Conservation (phyloP, 441 rosid species). For the Iberis amara region DNA sequence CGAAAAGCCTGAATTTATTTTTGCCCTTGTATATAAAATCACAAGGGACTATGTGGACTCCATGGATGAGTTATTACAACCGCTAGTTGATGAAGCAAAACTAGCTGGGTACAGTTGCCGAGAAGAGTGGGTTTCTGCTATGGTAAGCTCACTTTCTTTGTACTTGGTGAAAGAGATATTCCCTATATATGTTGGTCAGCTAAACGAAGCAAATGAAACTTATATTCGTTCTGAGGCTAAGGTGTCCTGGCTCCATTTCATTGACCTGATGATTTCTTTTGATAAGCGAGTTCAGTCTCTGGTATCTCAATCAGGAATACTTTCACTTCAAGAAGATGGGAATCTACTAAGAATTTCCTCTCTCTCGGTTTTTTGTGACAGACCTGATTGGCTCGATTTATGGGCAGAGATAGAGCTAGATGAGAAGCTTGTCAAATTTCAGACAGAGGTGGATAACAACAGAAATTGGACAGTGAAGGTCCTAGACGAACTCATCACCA, state of each 20-base stretch:
- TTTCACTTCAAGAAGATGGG: slow-evolving; percentile 67
- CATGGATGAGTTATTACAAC: slow-evolving; percentile 89
- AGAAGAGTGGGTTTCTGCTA: slow-evolving; percentile 87
- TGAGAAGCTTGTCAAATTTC: slow-evolving; percentile 57
- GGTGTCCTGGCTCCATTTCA: slow-evolving; percentile 75
- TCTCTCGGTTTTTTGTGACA: slow-evolving; percentile 74
- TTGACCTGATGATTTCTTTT: slow-evolving; percentile 82
- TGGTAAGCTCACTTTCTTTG: slow-evolving; percentile 61
- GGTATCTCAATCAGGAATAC: slow-evolving; percentile 65
- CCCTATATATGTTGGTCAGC: slow-evolving; percentile 54
- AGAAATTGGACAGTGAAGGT: slow-evolving; percentile 68
- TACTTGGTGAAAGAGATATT: slow-evolving; percentile 77
- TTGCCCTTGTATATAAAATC: slow-evolving; percentile 78
- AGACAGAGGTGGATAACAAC: slow-evolving; percentile 47
- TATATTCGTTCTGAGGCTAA: slow-evolving; percentile 49
- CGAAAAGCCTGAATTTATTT: slow-evolving; percentile 75
- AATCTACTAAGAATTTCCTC: slow-evolving; percentile 65
- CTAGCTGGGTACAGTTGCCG: slow-evolving; percentile 84
- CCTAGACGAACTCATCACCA: slow-evolving; percentile 49
- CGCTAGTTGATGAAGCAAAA: slow-evolving; percentile 83
- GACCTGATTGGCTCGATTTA: slow-evolving; percentile 81
- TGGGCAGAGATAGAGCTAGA: slow-evolving; percentile 84
- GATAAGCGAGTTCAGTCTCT: slow-evolving; percentile 68
- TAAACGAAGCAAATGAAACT: slow-evolving; percentile 41
- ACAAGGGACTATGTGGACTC: slow-evolving; percentile 80